Evolutionary conservation across 306 rosid genomes (phyloP).

Genomic region (Canavalia gladiata): DNA sequence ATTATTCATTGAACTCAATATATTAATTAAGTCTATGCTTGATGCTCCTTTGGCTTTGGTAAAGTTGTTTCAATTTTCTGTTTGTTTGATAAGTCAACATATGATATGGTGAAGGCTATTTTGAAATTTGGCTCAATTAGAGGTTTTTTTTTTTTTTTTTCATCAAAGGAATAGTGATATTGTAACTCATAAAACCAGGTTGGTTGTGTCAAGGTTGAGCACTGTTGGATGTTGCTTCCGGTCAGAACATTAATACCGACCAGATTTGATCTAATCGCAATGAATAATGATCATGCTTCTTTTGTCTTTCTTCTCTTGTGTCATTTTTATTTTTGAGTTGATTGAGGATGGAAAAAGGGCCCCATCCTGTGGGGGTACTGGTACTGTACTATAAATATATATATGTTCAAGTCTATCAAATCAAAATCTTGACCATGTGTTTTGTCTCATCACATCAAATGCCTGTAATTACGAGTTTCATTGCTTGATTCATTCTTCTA

Average conservation of each 20-base stretch:
- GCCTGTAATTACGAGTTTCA: constrained; percentile 11
- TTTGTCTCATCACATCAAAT: constrained; percentile 13
- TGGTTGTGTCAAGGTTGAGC: neutral
- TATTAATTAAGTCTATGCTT: constrained; percentile 22
- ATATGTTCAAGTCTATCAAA: constrained; percentile 21
- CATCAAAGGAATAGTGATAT: neutral
- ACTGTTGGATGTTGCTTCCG: constrained; percentile 2
- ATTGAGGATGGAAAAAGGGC: constrained; percentile 38
- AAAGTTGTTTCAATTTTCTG: neutral
- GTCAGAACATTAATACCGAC: neutral
- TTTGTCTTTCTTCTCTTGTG: constrained; percentile 30
- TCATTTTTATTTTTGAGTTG: neutral
- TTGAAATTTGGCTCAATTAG: constrained; percentile 17
- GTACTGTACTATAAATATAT: constrained; percentile 21
- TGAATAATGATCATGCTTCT: constrained; percentile 13
- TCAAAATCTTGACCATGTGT: constrained; percentile 44
- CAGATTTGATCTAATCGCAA: constrained; percentile 28
- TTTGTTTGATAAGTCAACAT: constrained; percentile 14
- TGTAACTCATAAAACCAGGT: constrained; percentile 12
- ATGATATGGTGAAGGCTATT: neutral
- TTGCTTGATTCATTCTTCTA: constrained; percentile 36
- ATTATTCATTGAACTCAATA: neutral
- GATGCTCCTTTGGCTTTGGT: constrained; percentile 6
- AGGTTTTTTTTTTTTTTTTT: neutral
- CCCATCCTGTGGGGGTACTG: constrained; percentile 43